phyloP scores from a whole-genome alignment of 2,329 filamentous ascomycete genomes.

The Trichothecium roseum region DNA sequence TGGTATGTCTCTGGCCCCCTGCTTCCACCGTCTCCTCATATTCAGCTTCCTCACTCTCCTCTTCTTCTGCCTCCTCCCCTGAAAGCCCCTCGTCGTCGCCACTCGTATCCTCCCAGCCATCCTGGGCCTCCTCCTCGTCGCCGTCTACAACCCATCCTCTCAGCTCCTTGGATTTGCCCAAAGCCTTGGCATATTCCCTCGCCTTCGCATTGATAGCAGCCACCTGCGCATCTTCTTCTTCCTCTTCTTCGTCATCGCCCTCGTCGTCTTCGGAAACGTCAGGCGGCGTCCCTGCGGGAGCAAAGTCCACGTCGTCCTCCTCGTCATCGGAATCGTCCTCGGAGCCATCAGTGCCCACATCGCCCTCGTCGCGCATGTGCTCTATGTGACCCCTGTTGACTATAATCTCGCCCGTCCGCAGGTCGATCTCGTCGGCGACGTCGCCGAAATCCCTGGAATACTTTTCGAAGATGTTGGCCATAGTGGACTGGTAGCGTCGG shows the following conservation, averaged over 20 bases:
- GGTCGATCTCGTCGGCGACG: constrained; percentile 81
- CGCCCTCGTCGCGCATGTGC: constrained; percentile 46
- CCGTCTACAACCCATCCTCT: too few relatives aligned
- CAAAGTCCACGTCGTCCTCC: constrained; percentile 3
- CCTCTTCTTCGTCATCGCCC: constrained; percentile 23
- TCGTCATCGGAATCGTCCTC: constrained; percentile 9
- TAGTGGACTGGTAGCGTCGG: constrained; percentile 63
- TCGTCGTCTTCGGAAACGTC: constrained; percentile 14
- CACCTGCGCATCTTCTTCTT: constrained; percentile 14
- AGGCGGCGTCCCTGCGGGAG: too few relatives aligned
- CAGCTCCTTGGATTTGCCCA: background rate
- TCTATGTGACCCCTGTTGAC: constrained; percentile 82
- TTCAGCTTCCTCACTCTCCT: too few relatives aligned
- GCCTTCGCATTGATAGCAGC: background rate
- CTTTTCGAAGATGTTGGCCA: constrained; percentile 83
- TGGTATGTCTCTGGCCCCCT: too few relatives aligned
- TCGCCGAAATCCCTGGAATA: constrained; percentile 76
- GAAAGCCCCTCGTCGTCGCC: too few relatives aligned
- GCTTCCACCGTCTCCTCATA: too few relatives aligned
- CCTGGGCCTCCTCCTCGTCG: too few relatives aligned
- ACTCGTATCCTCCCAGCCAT: too few relatives aligned
- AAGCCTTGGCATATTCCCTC: background rate
- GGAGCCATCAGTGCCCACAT: constrained; percentile 23
- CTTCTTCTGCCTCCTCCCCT: too few relatives aligned
- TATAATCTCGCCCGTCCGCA: constrained; percentile 70